Conservation (phyloP, 176 grass and related monocot species). For the Aegilops longissima region DNA sequence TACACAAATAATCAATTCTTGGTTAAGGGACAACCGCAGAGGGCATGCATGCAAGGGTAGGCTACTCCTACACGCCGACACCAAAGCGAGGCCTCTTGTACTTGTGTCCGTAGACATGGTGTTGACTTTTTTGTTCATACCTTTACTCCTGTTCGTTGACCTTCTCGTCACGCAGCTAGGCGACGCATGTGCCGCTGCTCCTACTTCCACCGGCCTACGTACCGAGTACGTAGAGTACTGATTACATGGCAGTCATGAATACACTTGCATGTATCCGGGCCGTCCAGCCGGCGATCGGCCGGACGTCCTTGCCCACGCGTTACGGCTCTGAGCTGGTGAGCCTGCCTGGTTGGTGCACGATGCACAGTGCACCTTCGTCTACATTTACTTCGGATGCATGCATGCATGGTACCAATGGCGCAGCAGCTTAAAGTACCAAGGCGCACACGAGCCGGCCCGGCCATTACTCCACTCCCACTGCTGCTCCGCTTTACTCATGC, state of each 20-base stretch:
- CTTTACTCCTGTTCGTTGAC: conserved; percentile 41
- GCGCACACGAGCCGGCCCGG: conserved; percentile 18
- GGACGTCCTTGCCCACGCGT: not conserved
- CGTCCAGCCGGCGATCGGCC: not conserved
- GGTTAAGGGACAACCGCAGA: not conserved
- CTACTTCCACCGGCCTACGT: not conserved
- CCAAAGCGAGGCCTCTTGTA: not conserved
- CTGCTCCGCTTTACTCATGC: conserved; percentile 29
- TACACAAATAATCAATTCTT: not conserved
- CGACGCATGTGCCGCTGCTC: conserved; percentile 25
- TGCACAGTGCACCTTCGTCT: not conserved
- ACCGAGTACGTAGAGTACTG: not conserved
- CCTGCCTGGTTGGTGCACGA: not conserved
- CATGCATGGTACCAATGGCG: not conserved
- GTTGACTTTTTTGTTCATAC: conserved; percentile 28
- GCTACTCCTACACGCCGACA: not conserved
- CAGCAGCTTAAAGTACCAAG: conserved; percentile 39
- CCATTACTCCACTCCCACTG: conserved; percentile 13
- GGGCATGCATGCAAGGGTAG: too few relatives aligned
- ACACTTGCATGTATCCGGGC: not conserved
- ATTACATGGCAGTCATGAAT: not conserved
- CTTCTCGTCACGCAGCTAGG: not conserved
- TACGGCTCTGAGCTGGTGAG: not conserved
- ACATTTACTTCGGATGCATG: not conserved
- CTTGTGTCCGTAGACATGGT: conserved; percentile 10